Conservation (phyloP, 2,329 filamentous ascomycete species). For the Arthrobotrys pseudoclavata region DNA sequence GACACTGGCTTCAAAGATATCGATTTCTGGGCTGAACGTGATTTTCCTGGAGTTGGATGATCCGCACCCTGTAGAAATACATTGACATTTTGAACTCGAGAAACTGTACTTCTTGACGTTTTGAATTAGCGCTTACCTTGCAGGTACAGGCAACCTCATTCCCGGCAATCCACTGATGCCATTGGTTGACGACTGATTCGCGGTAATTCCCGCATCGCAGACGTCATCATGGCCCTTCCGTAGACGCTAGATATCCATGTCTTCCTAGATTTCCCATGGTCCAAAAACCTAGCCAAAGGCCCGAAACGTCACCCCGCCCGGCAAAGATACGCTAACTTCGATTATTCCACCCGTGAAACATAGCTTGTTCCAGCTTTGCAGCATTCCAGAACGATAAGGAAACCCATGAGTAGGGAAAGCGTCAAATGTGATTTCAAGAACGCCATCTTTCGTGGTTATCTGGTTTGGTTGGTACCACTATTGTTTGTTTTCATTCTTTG, state of each 20-base stretch:
- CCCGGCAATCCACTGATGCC: constrained; percentile 77
- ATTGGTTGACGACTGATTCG: constrained; percentile 78
- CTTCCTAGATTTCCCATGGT: constrained; percentile 80
- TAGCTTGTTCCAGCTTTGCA: constrained; percentile 80
- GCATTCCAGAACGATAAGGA: constrained; percentile 79
- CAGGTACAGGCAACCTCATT: constrained; percentile 80
- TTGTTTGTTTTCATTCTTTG: constrained; percentile 63
- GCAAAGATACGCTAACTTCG: constrained; percentile 78
- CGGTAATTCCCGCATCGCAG: constrained; percentile 79
- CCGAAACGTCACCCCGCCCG: constrained; percentile 75
- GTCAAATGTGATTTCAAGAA: constrained; percentile 76
- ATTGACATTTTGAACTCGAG: constrained; percentile 26
- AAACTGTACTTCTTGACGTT: constrained; percentile 65
- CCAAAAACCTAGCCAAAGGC: constrained; percentile 83
- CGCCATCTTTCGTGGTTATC: constrained; percentile 74
- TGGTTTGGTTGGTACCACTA: constrained; percentile 79
- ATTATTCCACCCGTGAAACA: constrained; percentile 80
- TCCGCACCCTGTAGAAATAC: constrained; percentile 68
- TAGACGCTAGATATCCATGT: constrained; percentile 77
- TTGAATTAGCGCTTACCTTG: constrained; percentile 60
- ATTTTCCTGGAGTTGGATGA: constrained; percentile 76
- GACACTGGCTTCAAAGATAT: constrained; percentile 78
- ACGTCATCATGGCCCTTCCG: constrained; percentile 79
- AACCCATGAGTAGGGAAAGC: constrained; percentile 75
- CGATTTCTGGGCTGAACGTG: constrained; percentile 79